These are phyloP conservation scores for Melanogaster broomeanus DNA, from an alignment of 768 basidiomycete genomes.

Conservation along the genomic window DNA sequence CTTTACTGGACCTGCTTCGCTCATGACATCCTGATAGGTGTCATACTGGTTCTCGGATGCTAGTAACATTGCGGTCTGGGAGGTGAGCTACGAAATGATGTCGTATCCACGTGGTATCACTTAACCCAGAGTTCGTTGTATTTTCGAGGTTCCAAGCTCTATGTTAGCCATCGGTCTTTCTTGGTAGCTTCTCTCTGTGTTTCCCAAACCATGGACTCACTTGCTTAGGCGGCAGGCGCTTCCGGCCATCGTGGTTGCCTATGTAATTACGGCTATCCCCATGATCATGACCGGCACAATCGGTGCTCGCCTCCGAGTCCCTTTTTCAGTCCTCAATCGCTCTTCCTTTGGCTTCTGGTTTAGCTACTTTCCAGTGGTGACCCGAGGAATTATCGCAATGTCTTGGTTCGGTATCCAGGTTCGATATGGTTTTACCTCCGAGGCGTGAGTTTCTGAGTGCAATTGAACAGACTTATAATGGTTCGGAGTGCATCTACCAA, in stretches of 20 bases:
- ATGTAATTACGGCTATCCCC: constrained; percentile 68
- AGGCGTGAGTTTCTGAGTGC: background rate
- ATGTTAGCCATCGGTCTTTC: constrained; percentile 77
- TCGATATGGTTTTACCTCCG: constrained; percentile 2
- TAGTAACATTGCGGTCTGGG: constrained; percentile 46
- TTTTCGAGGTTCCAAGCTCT: constrained; percentile 51
- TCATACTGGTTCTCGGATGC: constrained; percentile 34
- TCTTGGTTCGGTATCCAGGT: constrained; percentile 84
- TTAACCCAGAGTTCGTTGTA: background rate
- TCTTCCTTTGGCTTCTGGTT: constrained; percentile 91
- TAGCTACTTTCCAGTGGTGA: constrained; percentile 83
- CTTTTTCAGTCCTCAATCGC: constrained; percentile 77
- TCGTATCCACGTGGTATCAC: background rate
- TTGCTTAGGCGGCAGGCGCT: constrained; percentile 60
- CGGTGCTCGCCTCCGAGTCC: constrained; percentile 75
- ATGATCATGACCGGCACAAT: constrained; percentile 80
- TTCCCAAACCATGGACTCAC: background rate
- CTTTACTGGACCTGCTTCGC: constrained; percentile 26
- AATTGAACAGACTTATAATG: constrained; percentile 46
- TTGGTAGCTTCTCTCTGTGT: constrained; percentile 41
- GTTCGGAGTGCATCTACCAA: constrained; percentile 78
- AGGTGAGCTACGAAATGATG: constrained; percentile 20
- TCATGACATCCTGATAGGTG: constrained; percentile 23
- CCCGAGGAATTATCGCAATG: constrained; percentile 72
- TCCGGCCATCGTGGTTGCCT: constrained; percentile 69